phyloP scores from a whole-genome alignment of 768 basidiomycete genomes.

The Naganishia kalamii region DNA sequence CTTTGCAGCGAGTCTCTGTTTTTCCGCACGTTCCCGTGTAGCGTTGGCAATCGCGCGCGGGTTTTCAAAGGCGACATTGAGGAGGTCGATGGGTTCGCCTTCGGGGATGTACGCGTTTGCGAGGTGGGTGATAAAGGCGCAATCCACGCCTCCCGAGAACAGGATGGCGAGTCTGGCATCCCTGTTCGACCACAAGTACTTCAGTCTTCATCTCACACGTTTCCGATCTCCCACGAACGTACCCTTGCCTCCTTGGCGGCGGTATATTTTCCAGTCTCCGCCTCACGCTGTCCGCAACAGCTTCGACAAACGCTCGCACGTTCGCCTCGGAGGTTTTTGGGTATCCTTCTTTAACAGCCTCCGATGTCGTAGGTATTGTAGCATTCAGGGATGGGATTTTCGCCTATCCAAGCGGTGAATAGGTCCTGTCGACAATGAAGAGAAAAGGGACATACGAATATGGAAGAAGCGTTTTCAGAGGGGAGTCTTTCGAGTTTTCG shows the following conservation, averaged over 20 bases:
- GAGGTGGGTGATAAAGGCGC: slow-evolving; percentile 70
- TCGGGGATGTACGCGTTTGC: slow-evolving; percentile 66
- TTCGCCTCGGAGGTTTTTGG: slow-evolving; percentile 52
- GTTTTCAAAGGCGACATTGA: slow-evolving; percentile 94
- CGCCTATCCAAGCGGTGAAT: slow-evolving; percentile 43
- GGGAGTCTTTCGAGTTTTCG: neutral
- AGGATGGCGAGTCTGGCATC: slow-evolving; percentile 63
- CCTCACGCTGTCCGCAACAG: slow-evolving; percentile 61
- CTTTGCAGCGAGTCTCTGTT: slow-evolving; percentile 45
- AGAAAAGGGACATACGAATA: slow-evolving; percentile 19
- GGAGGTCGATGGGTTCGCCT: slow-evolving; percentile 77
- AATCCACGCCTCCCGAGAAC: slow-evolving; percentile 96
- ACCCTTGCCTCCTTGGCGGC: slow-evolving; percentile 35
- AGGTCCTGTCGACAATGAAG: slow-evolving; percentile 47
- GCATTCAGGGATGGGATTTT: slow-evolving; percentile 7
- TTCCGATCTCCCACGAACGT: neutral
- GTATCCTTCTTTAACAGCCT: neutral
- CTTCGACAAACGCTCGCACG: slow-evolving; percentile 31
- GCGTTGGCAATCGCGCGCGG: slow-evolving; percentile 63
- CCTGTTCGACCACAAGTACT: slow-evolving; percentile 31
- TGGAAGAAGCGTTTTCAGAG: neutral
- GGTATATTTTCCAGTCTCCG: slow-evolving; percentile 68
- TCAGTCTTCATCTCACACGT: neutral
- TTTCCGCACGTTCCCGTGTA: neutral
- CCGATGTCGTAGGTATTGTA: neutral